Percentiles rank a stretch among this genome's conserved stretches.
Conservation (phyloP, 352 stramenopile species). For the Plasmopara muralis region DNA sequence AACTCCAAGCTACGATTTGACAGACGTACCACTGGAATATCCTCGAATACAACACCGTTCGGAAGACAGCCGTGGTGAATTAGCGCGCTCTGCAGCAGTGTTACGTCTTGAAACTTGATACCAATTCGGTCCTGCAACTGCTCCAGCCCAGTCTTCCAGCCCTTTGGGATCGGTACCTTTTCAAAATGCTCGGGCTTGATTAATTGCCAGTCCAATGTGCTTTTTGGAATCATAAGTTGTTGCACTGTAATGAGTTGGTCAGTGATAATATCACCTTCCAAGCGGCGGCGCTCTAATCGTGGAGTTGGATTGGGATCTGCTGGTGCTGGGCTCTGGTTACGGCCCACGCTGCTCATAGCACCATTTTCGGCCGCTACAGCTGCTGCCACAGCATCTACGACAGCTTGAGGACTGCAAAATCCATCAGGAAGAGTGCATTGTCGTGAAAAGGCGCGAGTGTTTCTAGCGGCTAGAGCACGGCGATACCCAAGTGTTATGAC, state of each 20-base stretch:
- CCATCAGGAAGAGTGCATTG: conserved; percentile 23
- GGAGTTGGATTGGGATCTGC: conserved; percentile 8
- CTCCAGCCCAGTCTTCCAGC: conserved; percentile 42
- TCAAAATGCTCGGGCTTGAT: conserved; percentile 49
- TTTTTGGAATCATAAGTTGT: conserved; percentile 28
- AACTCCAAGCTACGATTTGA: conserved; percentile 83
- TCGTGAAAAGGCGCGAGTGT: conserved; percentile 11
- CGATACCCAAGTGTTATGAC: neutral
- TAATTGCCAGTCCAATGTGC: conserved; percentile 44
- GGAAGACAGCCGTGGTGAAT: conserved; percentile 70
- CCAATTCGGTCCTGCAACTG: conserved; percentile 51
- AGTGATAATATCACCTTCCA: conserved; percentile 28
- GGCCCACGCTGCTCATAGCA: neutral
- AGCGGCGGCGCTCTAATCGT: conserved; percentile 18
- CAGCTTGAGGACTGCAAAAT: conserved; percentile 26
- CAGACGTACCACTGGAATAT: conserved; percentile 47
- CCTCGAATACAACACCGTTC: conserved; percentile 27
- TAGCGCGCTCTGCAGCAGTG: conserved; percentile 59
- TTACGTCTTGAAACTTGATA: conserved; percentile 50
- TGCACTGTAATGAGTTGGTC: conserved; percentile 20
- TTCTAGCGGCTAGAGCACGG: neutral
- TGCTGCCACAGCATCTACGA: conserved; percentile 27
- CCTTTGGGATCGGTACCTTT: conserved; percentile 31
- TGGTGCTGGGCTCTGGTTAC: conserved; percentile 8
- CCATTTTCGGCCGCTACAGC: conserved; percentile 20